Evolutionary conservation across 2,329 filamentous ascomycete genomes (phyloP).

Genomic region (Nectriaceae sp.): DNA sequence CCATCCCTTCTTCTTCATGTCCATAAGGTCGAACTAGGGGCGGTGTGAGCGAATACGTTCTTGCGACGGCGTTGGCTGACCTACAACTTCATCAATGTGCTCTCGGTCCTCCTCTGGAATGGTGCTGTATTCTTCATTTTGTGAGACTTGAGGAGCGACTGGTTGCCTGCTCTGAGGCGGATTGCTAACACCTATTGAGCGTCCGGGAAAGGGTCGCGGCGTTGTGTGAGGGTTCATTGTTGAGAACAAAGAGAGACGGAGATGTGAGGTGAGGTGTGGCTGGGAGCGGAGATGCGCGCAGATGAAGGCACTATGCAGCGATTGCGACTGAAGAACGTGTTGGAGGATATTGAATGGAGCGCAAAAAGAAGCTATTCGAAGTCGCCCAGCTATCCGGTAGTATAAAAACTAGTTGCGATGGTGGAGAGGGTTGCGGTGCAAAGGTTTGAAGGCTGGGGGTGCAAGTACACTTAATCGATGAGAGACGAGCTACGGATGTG

Average conservation of each 20-base stretch:
- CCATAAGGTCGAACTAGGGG: slow-evolving; percentile 84
- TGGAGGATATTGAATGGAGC: background rate
- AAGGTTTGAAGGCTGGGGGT: too few relatives aligned
- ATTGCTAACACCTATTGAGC: slow-evolving; percentile 35
- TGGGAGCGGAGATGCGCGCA: slow-evolving; percentile 7
- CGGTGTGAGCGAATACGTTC: slow-evolving; percentile 17
- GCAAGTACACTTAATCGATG: too few relatives aligned
- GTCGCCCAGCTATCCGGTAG: slow-evolving; percentile 14
- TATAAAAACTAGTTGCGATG: too few relatives aligned
- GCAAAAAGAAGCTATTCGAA: slow-evolving; percentile 13
- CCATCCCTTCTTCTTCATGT: slow-evolving; percentile 90
- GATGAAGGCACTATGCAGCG: slow-evolving; percentile 5
- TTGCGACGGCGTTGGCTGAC: slow-evolving; percentile 34
- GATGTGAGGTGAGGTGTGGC: slow-evolving; percentile 11
- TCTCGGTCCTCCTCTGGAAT: slow-evolving; percentile 88
- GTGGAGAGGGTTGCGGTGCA: too few relatives aligned
- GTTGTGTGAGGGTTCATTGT: slow-evolving; percentile 42
- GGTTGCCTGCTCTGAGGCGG: slow-evolving; percentile 36
- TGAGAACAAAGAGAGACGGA: background rate
- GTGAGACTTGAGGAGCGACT: slow-evolving; percentile 35
- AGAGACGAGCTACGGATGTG: slow-evolving; percentile 14
- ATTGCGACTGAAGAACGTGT: slow-evolving; percentile 11
- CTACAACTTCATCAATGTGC: slow-evolving; percentile 90
- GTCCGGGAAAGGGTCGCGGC: slow-evolving; percentile 37
- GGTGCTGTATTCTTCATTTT: slow-evolving; percentile 41